A percentile compares a stretch with the other conserved stretches of the same genome.
Evolutionary conservation across 2,329 filamentous ascomycete species (phyloP).

Genomic region (Celoporthe dispersa): DNA sequence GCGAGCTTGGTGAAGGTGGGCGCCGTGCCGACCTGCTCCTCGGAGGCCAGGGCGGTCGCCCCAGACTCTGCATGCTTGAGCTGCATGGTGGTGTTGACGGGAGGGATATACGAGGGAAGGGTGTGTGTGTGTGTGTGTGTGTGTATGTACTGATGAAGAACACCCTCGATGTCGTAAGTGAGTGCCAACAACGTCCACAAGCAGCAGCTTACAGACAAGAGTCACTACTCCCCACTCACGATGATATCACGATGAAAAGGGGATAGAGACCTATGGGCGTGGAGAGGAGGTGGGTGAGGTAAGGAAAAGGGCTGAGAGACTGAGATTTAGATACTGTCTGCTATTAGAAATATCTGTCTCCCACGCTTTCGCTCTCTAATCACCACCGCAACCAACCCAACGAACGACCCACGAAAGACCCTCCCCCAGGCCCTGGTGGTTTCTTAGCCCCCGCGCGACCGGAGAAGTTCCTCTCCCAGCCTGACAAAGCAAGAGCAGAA

Average conservation of each 20-base stretch:
- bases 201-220: neutral
- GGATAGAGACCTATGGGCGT: neutral
- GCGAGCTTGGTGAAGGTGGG: conserved; percentile 49
- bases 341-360: conserved; percentile 5
- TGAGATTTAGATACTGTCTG: neutral
- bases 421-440: neutral
- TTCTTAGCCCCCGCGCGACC: conserved; percentile 19
- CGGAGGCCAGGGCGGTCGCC: conserved; percentile 37
- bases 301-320: too few species aligned
- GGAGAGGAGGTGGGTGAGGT: neutral
- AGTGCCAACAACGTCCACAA: neutral
- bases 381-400: neutral
- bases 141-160: neutral
- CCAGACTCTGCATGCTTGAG: conserved; percentile 45
- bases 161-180: neutral
- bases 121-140: neutral
- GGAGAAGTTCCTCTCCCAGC: conserved; percentile 21
- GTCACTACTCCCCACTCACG: neutral
- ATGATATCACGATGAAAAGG: neutral
- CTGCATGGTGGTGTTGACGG: conserved; percentile 29
- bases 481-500: conserved; percentile 16
- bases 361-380: neutral
- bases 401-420: conserved; percentile 2
- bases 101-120: neutral
- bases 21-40: conserved; percentile 36